Conservation (phyloP, 306 rosid species). For the Prosopis cineraria region DNA sequence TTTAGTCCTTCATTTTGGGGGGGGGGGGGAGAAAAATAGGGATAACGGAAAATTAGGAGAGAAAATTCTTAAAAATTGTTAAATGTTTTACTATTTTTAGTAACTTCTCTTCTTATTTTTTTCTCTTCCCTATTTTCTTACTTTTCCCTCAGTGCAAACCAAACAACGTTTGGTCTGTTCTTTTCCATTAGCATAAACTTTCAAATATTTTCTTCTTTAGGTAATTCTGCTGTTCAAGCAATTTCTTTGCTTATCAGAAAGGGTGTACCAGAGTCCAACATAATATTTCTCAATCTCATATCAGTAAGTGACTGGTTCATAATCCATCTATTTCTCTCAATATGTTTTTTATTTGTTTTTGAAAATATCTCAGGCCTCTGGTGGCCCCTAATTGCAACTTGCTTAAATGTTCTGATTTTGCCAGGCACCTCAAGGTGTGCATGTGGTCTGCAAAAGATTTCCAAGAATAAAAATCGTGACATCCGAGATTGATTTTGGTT, state of each 20-base stretch:
- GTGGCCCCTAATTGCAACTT: constrained; percentile 10
- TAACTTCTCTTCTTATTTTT: too few species aligned
- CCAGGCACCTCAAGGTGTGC: constrained; percentile 98
- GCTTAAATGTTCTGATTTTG: constrained; percentile 8
- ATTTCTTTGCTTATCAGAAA: constrained; percentile 79
- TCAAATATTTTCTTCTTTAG: constrained; percentile 44
- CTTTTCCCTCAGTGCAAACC: too few species aligned
- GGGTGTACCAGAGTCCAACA: constrained; percentile 98
- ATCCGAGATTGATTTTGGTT: constrained; percentile 89
- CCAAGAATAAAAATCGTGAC: constrained; percentile 98
- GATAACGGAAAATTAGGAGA: too few species aligned
- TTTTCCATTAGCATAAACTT: constrained; percentile 25
- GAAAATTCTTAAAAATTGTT: too few species aligned
- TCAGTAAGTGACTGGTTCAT: constrained; percentile 65
- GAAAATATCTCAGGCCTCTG: not conserved
- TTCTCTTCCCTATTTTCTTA: too few species aligned
- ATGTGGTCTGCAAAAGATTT: constrained; percentile 86
- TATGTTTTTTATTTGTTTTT: not conserved
- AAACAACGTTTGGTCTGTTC: not conserved
- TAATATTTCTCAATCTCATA: constrained; percentile 95
- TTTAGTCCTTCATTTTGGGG: too few species aligned
- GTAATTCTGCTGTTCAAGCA: constrained; percentile 97
- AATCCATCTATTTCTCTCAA: constrained; percentile 20
- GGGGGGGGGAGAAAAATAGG: too few species aligned
- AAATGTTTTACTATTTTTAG: too few species aligned